phyloP scores from a whole-genome alignment of 2,329 filamentous ascomycete genomes.

The Fusarium floridanum region DNA sequence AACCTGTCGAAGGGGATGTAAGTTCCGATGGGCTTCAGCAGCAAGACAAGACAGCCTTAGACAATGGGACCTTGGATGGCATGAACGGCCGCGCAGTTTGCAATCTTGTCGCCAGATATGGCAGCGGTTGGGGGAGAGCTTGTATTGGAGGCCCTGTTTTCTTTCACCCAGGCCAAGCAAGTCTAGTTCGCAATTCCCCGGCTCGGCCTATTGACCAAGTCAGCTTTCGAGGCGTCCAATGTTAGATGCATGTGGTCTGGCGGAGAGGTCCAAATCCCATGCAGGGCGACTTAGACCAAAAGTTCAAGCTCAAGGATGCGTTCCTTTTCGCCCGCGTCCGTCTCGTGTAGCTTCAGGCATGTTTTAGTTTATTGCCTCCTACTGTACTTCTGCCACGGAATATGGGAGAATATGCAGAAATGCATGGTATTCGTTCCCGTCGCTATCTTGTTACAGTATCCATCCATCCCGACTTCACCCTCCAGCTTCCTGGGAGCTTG shows the following conservation, averaged over 20 bases:
- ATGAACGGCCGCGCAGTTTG: not conserved
- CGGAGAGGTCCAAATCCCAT: not conserved
- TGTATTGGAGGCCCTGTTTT: not conserved
- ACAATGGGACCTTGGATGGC: not conserved
- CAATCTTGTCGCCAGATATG: slow-evolving; percentile 11
- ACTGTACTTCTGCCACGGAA: not conserved
- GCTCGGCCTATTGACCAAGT: slow-evolving; percentile 26
- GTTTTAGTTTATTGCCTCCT: not conserved
- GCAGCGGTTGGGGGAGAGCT: not conserved
- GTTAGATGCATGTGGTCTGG: not conserved
- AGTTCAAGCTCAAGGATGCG: not conserved
- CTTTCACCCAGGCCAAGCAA: not conserved
- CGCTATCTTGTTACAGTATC: not conserved
- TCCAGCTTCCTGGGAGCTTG: not conserved
- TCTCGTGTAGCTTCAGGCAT: not conserved
- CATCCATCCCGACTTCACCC: not conserved
- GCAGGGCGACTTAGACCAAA: not conserved
- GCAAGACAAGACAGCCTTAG: not conserved
- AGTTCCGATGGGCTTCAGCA: not conserved
- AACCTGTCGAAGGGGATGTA: not conserved
- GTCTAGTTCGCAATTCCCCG: slow-evolving; percentile 14
- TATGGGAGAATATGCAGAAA: not conserved
- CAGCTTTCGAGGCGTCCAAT: slow-evolving; percentile 21
- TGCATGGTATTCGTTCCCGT: not conserved
- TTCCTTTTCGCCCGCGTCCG: not conserved